Evolutionary conservation across 2,329 filamentous ascomycete genomes (phyloP).

Genomic region (Trichophyton equinum): DNA sequence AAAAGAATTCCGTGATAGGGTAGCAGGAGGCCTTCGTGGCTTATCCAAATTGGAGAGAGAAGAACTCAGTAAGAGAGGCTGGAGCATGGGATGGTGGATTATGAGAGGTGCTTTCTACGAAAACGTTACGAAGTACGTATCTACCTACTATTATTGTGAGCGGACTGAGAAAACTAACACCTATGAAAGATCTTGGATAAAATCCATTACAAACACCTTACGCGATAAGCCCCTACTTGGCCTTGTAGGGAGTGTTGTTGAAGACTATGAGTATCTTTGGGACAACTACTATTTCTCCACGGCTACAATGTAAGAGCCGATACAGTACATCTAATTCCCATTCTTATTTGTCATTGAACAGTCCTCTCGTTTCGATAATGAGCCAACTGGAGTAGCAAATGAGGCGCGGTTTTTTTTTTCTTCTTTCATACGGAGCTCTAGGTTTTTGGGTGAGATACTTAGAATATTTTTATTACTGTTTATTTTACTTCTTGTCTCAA

Average conservation of each 20-base stretch:
- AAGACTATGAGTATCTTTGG: conserved; percentile 97
- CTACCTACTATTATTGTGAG: neutral
- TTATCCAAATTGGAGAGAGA: conserved; percentile 78
- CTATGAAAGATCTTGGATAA: conserved; percentile 43
- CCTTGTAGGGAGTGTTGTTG: conserved; percentile 71
- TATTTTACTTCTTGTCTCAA: neutral
- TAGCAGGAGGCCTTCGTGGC: conserved; percentile 60
- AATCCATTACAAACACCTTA: conserved; percentile 58
- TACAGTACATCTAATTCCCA: conserved; percentile 7
- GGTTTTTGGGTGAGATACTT: neutral
- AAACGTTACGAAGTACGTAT: conserved; percentile 57
- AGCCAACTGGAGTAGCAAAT: neutral
- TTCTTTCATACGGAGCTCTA: neutral
- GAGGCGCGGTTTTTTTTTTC: neutral
- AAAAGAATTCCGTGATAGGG: conserved; percentile 48
- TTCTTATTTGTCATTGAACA: neutral
- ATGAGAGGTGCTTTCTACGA: conserved; percentile 98
- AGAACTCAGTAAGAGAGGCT: conserved; percentile 75
- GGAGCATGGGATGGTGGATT: conserved; percentile 87
- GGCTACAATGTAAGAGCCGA: conserved; percentile 36
- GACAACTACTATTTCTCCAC: conserved; percentile 90
- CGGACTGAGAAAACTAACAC: conserved; percentile 17
- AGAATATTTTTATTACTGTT: neutral
- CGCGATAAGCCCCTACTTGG: conserved; percentile 62
- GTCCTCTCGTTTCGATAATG: neutral